A percentile compares a stretch with the other conserved stretches of the same genome.
phyloP scores from a whole-genome alignment of 371 early-diverging fungal species.

The Mortierella sp. region DNA sequence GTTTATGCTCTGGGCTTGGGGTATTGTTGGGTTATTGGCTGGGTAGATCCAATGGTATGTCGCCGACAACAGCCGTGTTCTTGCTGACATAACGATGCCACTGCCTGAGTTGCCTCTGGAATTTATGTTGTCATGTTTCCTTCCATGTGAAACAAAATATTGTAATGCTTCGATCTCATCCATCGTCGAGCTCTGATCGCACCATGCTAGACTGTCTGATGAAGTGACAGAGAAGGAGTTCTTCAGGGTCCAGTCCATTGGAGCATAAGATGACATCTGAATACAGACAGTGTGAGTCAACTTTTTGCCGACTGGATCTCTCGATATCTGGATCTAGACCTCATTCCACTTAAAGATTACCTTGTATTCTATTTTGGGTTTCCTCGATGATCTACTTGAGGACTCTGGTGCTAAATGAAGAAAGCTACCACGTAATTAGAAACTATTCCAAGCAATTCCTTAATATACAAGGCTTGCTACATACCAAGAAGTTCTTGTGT shows the following conservation, averaged over 20 bases:
- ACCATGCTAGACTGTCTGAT: conserved; percentile 34
- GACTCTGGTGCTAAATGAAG: conserved; percentile 14
- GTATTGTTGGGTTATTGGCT: conserved; percentile 24
- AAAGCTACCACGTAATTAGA: no score
- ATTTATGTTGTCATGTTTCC: neutral
- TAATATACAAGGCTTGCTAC: neutral
- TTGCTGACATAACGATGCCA: conserved; percentile 1
- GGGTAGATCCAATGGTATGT: conserved; percentile 50
- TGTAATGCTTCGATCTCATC: conserved; percentile 37
- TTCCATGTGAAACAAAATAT: conserved; percentile 23
- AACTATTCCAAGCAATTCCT: neutral
- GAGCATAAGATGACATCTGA: conserved; percentile 18
- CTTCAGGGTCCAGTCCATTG: conserved; percentile 52
- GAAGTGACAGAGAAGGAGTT: conserved; percentile 29
- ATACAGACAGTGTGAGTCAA: neutral
- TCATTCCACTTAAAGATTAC: neutral
- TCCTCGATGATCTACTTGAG: conserved; percentile 7
- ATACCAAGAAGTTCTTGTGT: conserved; percentile 7
- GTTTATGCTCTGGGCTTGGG: conserved; percentile 44
- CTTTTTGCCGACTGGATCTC: no score
- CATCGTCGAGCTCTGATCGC: conserved; percentile 26
- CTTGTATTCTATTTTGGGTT: conserved; percentile 10
- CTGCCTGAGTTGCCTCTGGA: neutral
- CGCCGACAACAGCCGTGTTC: conserved; percentile 17
- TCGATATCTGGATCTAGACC: neutral